These are phyloP conservation scores for Trichoderma sp. DNA, from an alignment of 2,329 filamentous ascomycete species.

Conservation along the genomic window DNA sequence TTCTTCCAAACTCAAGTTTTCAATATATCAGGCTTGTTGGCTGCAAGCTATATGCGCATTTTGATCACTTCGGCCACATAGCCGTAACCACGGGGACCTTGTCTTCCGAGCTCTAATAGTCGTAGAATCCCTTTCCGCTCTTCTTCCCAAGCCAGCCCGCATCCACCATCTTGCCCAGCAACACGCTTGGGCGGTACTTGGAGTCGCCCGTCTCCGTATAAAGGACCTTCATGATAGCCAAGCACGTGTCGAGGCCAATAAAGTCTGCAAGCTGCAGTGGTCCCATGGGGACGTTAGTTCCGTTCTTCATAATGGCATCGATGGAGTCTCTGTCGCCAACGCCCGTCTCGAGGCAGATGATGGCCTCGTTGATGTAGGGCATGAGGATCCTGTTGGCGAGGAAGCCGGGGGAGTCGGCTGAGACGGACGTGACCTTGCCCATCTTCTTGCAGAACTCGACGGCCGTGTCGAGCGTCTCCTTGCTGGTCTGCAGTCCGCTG, in stretches of 20 bases:
- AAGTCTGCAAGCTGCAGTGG: conserved; percentile 93
- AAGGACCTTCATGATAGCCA: conserved; percentile 96
- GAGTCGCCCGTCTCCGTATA: conserved; percentile 90
- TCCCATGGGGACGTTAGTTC: conserved; percentile 98
- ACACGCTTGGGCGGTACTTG: conserved; percentile 88
- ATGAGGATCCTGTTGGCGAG: conserved; percentile 95
- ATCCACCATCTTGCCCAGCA: conserved; percentile 94
- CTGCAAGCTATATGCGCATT: not conserved
- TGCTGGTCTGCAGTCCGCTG: conserved; percentile 85
- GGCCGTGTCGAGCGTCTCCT: conserved; percentile 77
- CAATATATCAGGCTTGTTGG: not conserved
- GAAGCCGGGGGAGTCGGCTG: conserved; percentile 90
- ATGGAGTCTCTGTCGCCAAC: conserved; percentile 89
- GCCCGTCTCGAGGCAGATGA: conserved; percentile 93
- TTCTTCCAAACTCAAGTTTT: not conserved
- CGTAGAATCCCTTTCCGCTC: conserved; percentile 92
- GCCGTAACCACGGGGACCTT: not conserved
- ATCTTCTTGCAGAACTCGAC: conserved; percentile 85
- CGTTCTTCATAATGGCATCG: conserved; percentile 98
- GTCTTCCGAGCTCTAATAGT: conserved; percentile 60
- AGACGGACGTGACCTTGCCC: conserved; percentile 88
- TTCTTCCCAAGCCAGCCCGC: conserved; percentile 98
- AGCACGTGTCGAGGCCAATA: conserved; percentile 93
- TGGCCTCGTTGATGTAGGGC: conserved; percentile 98
- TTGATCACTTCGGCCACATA: not conserved